Conservation (phyloP, 2,329 filamentous ascomycete species). For the Stagonosporopsis rhizophila region DNA sequence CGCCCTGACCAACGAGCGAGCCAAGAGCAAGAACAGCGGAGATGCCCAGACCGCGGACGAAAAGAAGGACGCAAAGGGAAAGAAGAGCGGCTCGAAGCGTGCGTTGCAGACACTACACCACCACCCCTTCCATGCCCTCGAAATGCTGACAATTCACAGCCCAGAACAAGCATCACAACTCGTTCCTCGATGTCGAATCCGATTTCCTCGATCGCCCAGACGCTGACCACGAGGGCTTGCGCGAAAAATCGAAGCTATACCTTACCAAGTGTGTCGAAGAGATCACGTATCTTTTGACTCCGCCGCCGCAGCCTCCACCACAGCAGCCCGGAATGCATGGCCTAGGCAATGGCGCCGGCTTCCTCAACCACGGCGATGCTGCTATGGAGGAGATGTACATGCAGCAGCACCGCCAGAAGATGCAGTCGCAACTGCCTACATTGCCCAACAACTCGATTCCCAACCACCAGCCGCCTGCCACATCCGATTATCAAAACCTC, state of each 20-base stretch:
- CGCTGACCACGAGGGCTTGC: constrained; percentile 63
- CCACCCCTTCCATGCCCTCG: neutral
- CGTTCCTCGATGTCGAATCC: constrained; percentile 58
- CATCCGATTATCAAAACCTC: constrained; percentile 52
- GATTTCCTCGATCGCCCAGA: constrained; percentile 55
- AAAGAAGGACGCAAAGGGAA: constrained; percentile 43
- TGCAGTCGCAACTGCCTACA: constrained; percentile 53
- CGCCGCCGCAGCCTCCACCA: constrained; percentile 66
- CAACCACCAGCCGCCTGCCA: constrained; percentile 65
- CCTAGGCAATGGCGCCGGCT: constrained; percentile 48
- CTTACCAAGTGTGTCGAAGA: constrained; percentile 72
- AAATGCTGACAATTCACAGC: constrained; percentile 49
- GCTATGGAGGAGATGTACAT: constrained; percentile 67
- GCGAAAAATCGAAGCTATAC: constrained; percentile 69
- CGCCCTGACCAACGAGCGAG: constrained; percentile 82
- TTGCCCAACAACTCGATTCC: constrained; percentile 54
- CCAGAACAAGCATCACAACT: constrained; percentile 56
- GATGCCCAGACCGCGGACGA: constrained; percentile 58
- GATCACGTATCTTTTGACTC: constrained; percentile 71
- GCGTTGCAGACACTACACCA: constrained; percentile 28
- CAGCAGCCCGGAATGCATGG: constrained; percentile 55
- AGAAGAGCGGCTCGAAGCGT: constrained; percentile 38
- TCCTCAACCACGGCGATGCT: constrained; percentile 59
- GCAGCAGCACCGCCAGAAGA: constrained; percentile 63
- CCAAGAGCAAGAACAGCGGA: constrained; percentile 66